Base-by-base conservation (phyloP, 164 flowering plant genomes). In the Warburgia ugandensis region DNA sequence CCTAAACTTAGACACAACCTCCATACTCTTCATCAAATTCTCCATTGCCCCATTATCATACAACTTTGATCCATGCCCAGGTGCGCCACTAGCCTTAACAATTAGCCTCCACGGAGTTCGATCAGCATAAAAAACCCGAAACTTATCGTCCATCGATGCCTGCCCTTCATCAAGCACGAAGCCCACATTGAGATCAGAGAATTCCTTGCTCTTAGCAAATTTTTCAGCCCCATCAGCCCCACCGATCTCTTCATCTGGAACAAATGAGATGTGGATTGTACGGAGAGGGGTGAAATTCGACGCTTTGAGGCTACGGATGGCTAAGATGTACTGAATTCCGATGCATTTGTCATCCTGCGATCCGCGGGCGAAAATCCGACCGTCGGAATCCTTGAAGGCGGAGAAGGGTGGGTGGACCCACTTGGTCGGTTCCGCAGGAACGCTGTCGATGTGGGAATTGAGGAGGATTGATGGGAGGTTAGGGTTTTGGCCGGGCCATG, bases 211-310 rank as follows among this genome's bases (percentile, higher is more conserved):
- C 13, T 21, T 61, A 4, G 47, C 86, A 48, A 92, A 82, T 75
- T 68, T 76, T 6, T 60, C 77, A 19, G 68, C 63, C 23, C 99
- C 99, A 48, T 75, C 83, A 17, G 62, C 11, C 2, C 96, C 95
- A 0, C 99, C 95, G 38, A 80, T 73, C 74, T 92, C 99, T 74
- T 88, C 99, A 14, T 92, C 99, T 8, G 96, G 94, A 1, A 92
- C 96, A 50, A 63, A 84, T 2, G 78, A 73, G 6, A 84, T 31
- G 32, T 78, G 79, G 17, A 87, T 29, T 0, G 86, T 78, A 6
- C 96, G 63, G 2, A 48, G 19, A 0, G 84, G 86, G 1, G 16
- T 17, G 39, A 73, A 74, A 26, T 31, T 28, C 1, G 48, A 13
- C 3, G n/a, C 6, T 22, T 45, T 54, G 20, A 83, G 74, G 44